Evolutionary conservation across 805 yeast species (phyloP).

Genomic region (Grigorovia jiainica): DNA sequence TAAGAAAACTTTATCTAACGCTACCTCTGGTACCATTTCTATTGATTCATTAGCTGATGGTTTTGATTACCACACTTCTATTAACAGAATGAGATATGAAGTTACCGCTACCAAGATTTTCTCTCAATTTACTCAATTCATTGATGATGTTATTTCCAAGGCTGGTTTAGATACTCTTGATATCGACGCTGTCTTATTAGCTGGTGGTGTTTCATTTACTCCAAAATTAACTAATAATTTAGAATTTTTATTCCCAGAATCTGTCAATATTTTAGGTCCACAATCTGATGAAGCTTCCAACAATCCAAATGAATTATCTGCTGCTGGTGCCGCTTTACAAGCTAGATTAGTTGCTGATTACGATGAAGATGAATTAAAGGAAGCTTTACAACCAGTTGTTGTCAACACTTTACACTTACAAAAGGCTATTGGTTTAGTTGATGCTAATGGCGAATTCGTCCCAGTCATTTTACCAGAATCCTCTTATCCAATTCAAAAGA

Average conservation of each 20-base stretch:
- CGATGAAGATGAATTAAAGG: constrained; percentile 72
- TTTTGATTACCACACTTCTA: constrained; percentile 81
- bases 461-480: constrained; percentile 75
- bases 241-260: constrained; percentile 69
- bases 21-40: constrained; percentile 80
- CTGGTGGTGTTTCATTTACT: constrained; percentile 87
- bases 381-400: constrained; percentile 70
- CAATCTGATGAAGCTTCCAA: constrained; percentile 64
- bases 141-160: constrained; percentile 63
- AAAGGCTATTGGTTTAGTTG: constrained; percentile 78
- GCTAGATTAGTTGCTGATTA: constrained; percentile 78
- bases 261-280: constrained; percentile 62
- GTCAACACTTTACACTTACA: constrained; percentile 80
- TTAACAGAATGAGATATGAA: constrained; percentile 92
- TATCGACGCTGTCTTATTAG: constrained; percentile 82
- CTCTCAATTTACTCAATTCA: constrained; percentile 65
- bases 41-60: constrained; percentile 94
- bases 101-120: constrained; percentile 73
- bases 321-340: constrained; percentile 95
- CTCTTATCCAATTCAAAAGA: constrained; percentile 80
- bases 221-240: constrained; percentile 82
- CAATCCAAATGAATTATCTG: constrained; percentile 80
- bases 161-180: constrained; percentile 80
- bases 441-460: constrained; percentile 60
- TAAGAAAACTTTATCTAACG: constrained; percentile 87